Evolutionary conservation across 345 rosid genomes (phyloP), one percentile per base, ranked within the genome.

Genomic region (Populus ilicifolia): DNA sequence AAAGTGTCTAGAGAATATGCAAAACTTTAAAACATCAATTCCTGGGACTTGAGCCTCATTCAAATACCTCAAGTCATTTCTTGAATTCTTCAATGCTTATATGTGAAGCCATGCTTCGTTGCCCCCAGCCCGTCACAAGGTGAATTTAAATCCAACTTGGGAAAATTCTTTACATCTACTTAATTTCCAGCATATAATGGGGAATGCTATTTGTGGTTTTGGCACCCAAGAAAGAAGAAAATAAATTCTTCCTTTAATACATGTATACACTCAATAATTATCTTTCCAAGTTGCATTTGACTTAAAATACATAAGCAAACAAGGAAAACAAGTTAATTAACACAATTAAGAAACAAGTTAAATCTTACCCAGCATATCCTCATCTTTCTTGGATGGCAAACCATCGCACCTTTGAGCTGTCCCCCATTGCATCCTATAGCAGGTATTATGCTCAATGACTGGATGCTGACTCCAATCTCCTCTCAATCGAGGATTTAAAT

Each of bases 361-460:
- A 27, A 30, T 62, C 85, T 85, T 86, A 96, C 99, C 97, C 75
- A 92, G 89, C 89, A 87, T 80, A 73, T 93, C 96, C 74, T 85
- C 87, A 61, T 93, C 98, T 23, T 81, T 90, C 84, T 83, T 93
- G 56, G 99, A 96, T 65, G 87, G 89, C 71, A 89, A 80, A 74
- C 98, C 99, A 78, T 93, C 94, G 72, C 99, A 96, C 79, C 99
- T 93, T 64, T 93, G 99, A 85, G 93, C 93, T 67, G 87, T 78
- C 25, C 99, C 97, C 99, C 99, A 96, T 75, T 93, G 99, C 99
- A 96, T 96, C 87, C 99, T 91, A 80, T 96, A 93, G 84, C 99
- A 96, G 41, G 98, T 93, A 82, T 96, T 96, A 71, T 96, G 99
- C 84, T 96, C 99, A 86, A 96, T 92, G 69, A 96, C 95, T 1